Evolutionary conservation across 2,329 filamentous ascomycete genomes (phyloP).

Genomic region (Sarocladium strictum): DNA sequence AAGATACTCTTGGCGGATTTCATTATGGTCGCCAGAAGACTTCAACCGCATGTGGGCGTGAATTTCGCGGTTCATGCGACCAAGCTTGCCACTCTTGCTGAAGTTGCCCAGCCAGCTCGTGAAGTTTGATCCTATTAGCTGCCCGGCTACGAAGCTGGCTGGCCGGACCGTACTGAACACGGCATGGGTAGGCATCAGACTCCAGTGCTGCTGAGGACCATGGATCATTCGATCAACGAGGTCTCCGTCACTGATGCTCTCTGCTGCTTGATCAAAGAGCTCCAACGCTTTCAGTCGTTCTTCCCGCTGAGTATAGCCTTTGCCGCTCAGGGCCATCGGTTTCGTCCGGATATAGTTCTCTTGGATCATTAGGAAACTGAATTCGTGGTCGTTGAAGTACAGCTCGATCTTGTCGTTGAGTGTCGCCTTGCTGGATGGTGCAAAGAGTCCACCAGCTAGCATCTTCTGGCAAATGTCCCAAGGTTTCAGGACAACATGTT

Average conservation of each 20-base stretch:
- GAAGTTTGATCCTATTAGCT: conserved; percentile 69
- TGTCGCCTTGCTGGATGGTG: conserved; percentile 73
- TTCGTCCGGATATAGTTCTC: conserved; percentile 91
- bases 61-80: conserved; percentile 82
- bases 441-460: conserved; percentile 80
- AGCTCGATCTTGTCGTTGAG: conserved; percentile 97
- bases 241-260: conserved; percentile 96
- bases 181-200: conserved; percentile 92
- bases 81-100: conserved; percentile 75
- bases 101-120: conserved; percentile 94
- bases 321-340: conserved; percentile 57
- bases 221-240: conserved; percentile 97
- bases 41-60: conserved; percentile 95
- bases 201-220: conserved; percentile 96
- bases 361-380: conserved; percentile 95
- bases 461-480: conserved; percentile 98
- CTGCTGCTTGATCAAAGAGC: conserved; percentile 78
- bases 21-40: conserved; percentile 84
- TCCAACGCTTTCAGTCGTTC: conserved; percentile 78
- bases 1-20: conserved; percentile 90
- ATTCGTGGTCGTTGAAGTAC: conserved; percentile 99
- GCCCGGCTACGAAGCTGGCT: conserved; percentile 79
- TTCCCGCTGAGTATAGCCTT: conserved; percentile 56
- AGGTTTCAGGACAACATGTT: conserved; percentile 91
- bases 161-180: conserved; percentile 92